Conservation (phyloP, 139 green algal species). For the Limnomonas spitsbergensis region DNA sequence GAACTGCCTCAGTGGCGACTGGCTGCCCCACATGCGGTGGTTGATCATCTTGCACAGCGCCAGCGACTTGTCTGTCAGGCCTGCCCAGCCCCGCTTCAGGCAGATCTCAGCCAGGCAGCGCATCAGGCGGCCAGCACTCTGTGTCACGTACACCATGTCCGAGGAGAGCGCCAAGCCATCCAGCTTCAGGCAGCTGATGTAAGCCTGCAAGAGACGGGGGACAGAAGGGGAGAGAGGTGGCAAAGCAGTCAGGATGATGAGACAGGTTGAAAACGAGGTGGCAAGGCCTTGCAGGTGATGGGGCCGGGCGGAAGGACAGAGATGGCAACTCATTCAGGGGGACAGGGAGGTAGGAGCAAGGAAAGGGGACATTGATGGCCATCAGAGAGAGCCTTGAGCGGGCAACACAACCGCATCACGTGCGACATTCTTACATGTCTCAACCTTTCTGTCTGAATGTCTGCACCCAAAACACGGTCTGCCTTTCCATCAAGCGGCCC, state of each 20-base stretch:
- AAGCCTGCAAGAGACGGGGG: constrained; percentile 64
- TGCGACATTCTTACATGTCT: no score
- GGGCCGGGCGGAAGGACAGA: no score
- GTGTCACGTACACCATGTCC: constrained; percentile 98
- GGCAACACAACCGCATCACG: no score
- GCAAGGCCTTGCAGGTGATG: constrained; percentile 1
- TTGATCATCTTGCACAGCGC: constrained; percentile 92
- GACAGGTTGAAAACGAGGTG: neutral
- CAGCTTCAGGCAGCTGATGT: constrained; percentile 92
- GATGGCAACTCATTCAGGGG: no score
- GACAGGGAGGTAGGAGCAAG: no score
- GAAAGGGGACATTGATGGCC: constrained; percentile 7
- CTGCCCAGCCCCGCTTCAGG: constrained; percentile 88
- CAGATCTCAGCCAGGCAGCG: constrained; percentile 96
- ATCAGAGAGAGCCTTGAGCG: no score
- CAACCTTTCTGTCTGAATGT: no score
- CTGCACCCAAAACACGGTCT: no score
- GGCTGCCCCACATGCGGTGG: constrained; percentile 85
- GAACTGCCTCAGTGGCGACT: constrained; percentile 90
- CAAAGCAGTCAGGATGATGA: neutral
- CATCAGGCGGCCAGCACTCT: constrained; percentile 88
- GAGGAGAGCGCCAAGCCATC: constrained; percentile 87
- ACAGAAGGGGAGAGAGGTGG: neutral
- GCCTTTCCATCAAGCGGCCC: neutral
- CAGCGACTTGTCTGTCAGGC: constrained; percentile 82